Conservation (phyloP, 768 basidiomycete genomes). For the Tulasnella sp. region DNA sequence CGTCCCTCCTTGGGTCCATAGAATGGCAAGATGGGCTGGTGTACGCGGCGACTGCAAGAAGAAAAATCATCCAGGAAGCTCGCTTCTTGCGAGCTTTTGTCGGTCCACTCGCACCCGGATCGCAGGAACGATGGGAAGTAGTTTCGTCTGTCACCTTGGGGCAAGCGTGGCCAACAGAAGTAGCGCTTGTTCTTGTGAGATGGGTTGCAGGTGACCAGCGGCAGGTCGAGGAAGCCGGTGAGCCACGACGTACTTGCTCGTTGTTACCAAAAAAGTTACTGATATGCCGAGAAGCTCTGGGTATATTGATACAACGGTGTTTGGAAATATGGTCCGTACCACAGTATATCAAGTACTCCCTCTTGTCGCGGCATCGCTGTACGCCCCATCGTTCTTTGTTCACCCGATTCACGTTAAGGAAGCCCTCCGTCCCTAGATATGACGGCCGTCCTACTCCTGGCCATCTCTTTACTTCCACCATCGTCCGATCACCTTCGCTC, state of each 20-base stretch:
- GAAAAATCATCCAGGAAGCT: conserved; percentile 42
- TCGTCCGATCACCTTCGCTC: conserved; percentile 35
- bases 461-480: conserved; percentile 46
- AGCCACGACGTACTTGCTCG: background rate
- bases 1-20: conserved; percentile 45
- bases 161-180: conserved; percentile 46
- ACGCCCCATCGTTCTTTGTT: conserved; percentile 24
- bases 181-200: conserved; percentile 52
- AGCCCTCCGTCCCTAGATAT: conserved; percentile 38
- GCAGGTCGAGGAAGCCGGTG: conserved; percentile 27
- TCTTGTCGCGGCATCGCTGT: conserved; percentile 67
- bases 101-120: conserved; percentile 36
- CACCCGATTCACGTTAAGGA: background rate
- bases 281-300: conserved; percentile 33
- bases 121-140: conserved; percentile 41
- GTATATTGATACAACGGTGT: conserved; percentile 23
- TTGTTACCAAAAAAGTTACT: conserved; percentile 20
- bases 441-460: conserved; percentile 56
- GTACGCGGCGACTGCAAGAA: conserved; percentile 28
- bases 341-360: conserved; percentile 69
- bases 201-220: conserved; percentile 46
- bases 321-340: conserved; percentile 61
- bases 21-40: conserved; percentile 26
- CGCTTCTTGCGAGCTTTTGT: conserved; percentile 40
- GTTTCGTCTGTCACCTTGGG: conserved; percentile 38